Conservation (phyloP, 192 early-diverging fungal genomes). For the Linnemannia elongata region DNA sequence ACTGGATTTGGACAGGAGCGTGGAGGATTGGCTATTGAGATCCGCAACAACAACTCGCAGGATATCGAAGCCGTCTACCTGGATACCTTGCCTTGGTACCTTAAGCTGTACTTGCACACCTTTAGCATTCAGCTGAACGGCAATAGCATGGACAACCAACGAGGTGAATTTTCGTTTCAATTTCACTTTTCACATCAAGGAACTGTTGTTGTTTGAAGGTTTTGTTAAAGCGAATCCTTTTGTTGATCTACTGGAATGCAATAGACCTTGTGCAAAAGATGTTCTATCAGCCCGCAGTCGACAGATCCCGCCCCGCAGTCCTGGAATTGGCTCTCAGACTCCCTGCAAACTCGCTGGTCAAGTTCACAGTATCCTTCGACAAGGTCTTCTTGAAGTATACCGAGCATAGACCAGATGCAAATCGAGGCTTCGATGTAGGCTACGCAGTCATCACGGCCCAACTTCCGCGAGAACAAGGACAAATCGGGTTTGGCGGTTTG, state of each 20-base stretch:
- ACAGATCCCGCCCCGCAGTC: slow-evolving; percentile 84
- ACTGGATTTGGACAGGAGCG: slow-evolving; percentile 89
- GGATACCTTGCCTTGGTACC: slow-evolving; percentile 92
- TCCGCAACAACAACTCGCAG: slow-evolving; percentile 75
- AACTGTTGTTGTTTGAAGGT: too few relatives aligned
- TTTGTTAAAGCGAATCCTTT: not conserved
- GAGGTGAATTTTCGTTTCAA: not conserved
- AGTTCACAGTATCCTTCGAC: slow-evolving; percentile 86
- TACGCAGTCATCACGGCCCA: slow-evolving; percentile 70
- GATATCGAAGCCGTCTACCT: slow-evolving; percentile 71
- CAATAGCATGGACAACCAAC: slow-evolving; percentile 22
- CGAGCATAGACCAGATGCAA: slow-evolving; percentile 96
- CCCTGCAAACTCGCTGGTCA: slow-evolving; percentile 77
- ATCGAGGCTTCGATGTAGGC: slow-evolving; percentile 94
- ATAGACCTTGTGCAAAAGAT: slow-evolving; percentile 68
- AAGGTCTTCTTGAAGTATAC: slow-evolving; percentile 95
- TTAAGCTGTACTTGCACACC: slow-evolving; percentile 93
- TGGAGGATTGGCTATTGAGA: slow-evolving; percentile 81
- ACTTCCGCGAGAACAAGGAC: slow-evolving; percentile 32
- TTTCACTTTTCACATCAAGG: too few relatives aligned
- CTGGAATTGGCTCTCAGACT: slow-evolving; percentile 80
- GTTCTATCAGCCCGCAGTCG: slow-evolving; percentile 83
- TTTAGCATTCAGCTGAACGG: slow-evolving; percentile 68
- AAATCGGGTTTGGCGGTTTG: slow-evolving; percentile 52
- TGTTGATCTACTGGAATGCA: not conserved